Conservation (phyloP, 768 basidiomycete genomes). For the Amyloporia xantha region DNA sequence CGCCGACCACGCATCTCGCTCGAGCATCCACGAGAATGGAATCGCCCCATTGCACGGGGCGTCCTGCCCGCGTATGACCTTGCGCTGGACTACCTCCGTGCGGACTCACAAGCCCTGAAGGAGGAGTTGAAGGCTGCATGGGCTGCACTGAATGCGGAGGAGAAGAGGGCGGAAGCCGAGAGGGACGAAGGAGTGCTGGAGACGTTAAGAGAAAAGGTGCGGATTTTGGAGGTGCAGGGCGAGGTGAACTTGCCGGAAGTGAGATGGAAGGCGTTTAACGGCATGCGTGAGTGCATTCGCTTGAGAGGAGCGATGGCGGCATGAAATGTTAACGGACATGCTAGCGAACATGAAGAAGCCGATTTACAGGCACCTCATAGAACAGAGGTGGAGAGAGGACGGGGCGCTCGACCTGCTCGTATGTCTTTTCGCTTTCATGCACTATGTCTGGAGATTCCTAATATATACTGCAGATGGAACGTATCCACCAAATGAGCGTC, state of each 20-base stretch:
- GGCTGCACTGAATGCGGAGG: conserved; percentile 18
- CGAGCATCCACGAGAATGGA: conserved; percentile 58
- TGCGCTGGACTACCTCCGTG: conserved; percentile 63
- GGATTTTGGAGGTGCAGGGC: conserved; percentile 71
- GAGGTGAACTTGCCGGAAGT: conserved; percentile 79
- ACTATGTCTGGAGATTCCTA: neutral
- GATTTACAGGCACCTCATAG: conserved; percentile 72
- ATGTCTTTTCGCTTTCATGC: conserved; percentile 20
- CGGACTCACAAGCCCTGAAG: conserved; percentile 50
- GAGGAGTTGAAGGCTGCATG: conserved; percentile 36
- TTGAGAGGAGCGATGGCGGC: neutral
- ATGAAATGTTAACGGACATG: neutral
- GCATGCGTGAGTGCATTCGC: conserved; percentile 53
- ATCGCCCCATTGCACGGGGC: conserved; percentile 51
- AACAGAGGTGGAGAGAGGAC: conserved; percentile 80
- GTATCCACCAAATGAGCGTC: conserved; percentile 85
- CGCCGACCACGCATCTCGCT: conserved; percentile 47
- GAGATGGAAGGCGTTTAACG: conserved; percentile 72
- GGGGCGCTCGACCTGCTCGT: conserved; percentile 83
- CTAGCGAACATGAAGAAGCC: conserved; percentile 62
- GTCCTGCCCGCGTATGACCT: conserved; percentile 79
- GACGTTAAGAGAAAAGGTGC: conserved; percentile 40
- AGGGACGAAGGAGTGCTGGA: conserved; percentile 35
- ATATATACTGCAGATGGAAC: conserved; percentile 65
- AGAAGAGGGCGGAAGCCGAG: conserved; percentile 20